Evolutionary conservation across 495 filamentous ascomycete genomes (phyloP).

Genomic region (Bacidia gigantensis): DNA sequence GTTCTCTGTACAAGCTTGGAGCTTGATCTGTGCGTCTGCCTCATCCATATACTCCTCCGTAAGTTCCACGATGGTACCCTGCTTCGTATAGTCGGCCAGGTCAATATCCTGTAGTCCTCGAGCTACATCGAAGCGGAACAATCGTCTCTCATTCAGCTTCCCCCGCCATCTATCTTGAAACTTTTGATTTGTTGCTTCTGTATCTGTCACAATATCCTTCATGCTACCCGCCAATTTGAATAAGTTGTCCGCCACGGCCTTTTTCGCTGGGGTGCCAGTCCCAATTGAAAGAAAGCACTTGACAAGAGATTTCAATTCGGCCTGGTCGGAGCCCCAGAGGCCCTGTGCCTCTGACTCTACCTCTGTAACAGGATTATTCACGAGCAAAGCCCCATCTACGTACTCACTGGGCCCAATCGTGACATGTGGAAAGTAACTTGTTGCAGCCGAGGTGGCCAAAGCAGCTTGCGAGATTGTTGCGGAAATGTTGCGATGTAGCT

Average conservation of each 20-base stretch:
- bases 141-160: neutral
- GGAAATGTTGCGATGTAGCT: no score
- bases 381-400: no score
- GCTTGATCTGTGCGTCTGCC: neutral
- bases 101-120: neutral
- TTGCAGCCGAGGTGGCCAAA: no score
- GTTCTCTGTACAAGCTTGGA: neutral
- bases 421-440: no score
- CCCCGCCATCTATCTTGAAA: neutral
- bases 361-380: no score
- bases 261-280: neutral
- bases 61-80: neutral
- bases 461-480: no score
- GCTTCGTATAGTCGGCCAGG: neutral
- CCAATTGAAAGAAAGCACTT: no score
- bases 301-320: no score
- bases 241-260: neutral
- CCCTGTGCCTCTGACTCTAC: no score
- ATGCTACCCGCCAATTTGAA: neutral
- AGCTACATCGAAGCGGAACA: neutral
- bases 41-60: neutral
- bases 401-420: no score
- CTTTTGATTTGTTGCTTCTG: neutral
- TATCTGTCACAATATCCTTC: neutral
- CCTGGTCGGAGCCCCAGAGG: no score